phyloP scores from a whole-genome alignment of 2,329 filamentous ascomycete species.

The Neonectria sp. region DNA sequence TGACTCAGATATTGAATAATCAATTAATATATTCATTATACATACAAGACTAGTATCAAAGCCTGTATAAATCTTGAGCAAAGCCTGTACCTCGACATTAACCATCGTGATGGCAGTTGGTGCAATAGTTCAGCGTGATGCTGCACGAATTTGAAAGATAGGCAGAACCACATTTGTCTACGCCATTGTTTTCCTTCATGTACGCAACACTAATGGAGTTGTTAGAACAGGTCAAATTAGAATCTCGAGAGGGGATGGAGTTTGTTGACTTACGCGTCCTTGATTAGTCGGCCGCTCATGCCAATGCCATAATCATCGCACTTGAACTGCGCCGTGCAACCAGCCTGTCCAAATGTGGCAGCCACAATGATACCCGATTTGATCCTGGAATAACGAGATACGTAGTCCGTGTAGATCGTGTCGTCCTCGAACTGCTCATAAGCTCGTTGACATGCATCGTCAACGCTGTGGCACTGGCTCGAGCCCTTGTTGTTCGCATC shows the following conservation, averaged over 20 bases:
- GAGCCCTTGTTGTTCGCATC: slow-evolving; percentile 14
- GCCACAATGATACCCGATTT: slow-evolving; percentile 11
- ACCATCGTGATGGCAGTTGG: slow-evolving; percentile 22
- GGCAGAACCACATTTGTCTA: slow-evolving; percentile 33
- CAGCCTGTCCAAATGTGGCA: slow-evolving; percentile 11
- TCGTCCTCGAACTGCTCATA: slow-evolving; percentile 17
- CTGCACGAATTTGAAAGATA: slow-evolving; percentile 36
- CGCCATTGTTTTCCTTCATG: slow-evolving; percentile 34
- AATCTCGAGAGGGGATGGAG: background rate
- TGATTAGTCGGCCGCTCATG: slow-evolving; percentile 15
- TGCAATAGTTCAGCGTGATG: slow-evolving; percentile 36
- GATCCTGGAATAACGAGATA: background rate
- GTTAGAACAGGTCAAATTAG: background rate
- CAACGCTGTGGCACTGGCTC: slow-evolving; percentile 11
- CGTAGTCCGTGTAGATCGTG: slow-evolving; percentile 12
- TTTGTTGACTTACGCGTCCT: slow-evolving; percentile 19
- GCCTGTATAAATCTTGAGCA: background rate
- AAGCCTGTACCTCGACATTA: background rate
- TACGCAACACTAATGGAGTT: background rate
- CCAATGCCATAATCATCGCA: slow-evolving; percentile 25
- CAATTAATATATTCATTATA: background rate
- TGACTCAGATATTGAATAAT: background rate
- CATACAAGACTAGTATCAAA: background rate
- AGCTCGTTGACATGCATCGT: slow-evolving; percentile 14
- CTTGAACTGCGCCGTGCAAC: slow-evolving; percentile 12